phyloP scores from a whole-genome alignment of 2,329 filamentous ascomycete genomes.

The Podosphaera aphanis region DNA sequence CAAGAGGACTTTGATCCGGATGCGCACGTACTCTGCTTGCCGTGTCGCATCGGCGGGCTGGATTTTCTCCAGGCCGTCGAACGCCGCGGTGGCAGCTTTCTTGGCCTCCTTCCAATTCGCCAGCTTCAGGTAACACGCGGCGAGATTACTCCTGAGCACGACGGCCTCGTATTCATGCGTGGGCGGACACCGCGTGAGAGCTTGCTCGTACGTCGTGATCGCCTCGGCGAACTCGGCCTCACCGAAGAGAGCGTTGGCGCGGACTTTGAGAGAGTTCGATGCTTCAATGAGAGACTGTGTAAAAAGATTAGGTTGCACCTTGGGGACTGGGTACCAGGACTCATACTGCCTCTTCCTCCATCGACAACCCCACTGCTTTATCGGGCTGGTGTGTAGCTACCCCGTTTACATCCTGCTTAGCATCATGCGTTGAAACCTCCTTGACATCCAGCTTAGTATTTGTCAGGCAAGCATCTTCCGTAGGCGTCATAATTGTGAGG shows the following conservation, averaged over 20 bases:
- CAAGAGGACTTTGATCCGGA: conserved; percentile 63
- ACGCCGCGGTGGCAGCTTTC: conserved; percentile 44
- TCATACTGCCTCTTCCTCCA: neutral
- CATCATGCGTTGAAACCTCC: neutral
- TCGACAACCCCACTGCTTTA: conserved; percentile 8
- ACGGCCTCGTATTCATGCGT: conserved; percentile 77
- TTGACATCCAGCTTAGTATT: neutral
- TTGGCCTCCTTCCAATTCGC: conserved; percentile 68
- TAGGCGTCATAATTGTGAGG: neutral
- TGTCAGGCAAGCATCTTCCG: neutral
- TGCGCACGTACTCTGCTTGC: conserved; percentile 35
- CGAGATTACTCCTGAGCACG: conserved; percentile 69
- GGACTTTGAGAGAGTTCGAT: conserved; percentile 47
- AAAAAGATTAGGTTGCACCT: conserved; percentile 1
- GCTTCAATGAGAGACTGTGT: conserved; percentile 40
- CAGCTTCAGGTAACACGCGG: conserved; percentile 70
- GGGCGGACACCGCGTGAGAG: conserved; percentile 53
- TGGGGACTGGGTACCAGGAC: neutral
- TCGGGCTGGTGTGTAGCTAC: neutral
- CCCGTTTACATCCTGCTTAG: neutral
- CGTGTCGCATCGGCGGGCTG: conserved; percentile 20
- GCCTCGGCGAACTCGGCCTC: conserved; percentile 51
- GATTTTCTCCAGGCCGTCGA: conserved; percentile 49
- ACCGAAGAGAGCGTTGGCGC: conserved; percentile 61
- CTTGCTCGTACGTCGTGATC: conserved; percentile 61